Percentiles rank a stretch among this genome's conserved stretches.
phyloP scores from a whole-genome alignment of 2,329 filamentous ascomycete genomes.

The Apiospora phragmitis region DNA sequence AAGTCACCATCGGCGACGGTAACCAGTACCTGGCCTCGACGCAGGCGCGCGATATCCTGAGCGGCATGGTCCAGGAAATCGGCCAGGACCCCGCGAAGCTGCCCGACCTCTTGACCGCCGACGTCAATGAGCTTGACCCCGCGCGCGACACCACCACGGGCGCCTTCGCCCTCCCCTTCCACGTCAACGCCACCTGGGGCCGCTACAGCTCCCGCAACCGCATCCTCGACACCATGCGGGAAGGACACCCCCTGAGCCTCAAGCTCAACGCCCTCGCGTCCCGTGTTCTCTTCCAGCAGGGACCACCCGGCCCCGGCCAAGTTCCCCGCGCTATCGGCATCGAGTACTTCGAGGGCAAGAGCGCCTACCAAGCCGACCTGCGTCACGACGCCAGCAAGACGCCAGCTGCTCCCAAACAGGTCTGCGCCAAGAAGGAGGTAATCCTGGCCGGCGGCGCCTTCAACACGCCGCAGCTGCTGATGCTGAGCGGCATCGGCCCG shows the following conservation, averaged over 20 bases:
- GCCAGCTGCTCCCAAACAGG: constrained; percentile 5
- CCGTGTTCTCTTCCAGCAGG: constrained; percentile 21
- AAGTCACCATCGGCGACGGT: constrained; percentile 29
- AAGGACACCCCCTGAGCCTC: constrained; percentile 42
- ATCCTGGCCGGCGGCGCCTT: constrained; percentile 32
- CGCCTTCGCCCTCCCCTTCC: constrained; percentile 51
- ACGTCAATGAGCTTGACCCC: not conserved
- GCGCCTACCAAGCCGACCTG: constrained; percentile 23
- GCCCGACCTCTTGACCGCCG: not conserved
- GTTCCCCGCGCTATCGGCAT: constrained; percentile 21
- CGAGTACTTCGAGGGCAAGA: constrained; percentile 21
- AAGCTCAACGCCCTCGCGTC: constrained; percentile 28
- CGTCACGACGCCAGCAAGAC: not conserved
- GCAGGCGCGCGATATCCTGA: constrained; percentile 7
- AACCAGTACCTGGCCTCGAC: constrained; percentile 8
- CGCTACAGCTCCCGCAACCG: constrained; percentile 52
- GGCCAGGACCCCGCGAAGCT: constrained; percentile 2
- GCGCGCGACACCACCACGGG: constrained; percentile 41
- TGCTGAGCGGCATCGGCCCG: constrained; percentile 35
- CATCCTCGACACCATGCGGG: constrained; percentile 41
- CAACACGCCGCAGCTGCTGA: constrained; percentile 34
- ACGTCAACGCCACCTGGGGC: constrained; percentile 37
- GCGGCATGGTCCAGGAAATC: not conserved
- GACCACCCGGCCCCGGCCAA: not conserved
- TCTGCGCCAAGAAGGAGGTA: constrained; percentile 26